Conservation (phyloP, 768 basidiomycete species). For the Phlegmacium glaucopus region DNA sequence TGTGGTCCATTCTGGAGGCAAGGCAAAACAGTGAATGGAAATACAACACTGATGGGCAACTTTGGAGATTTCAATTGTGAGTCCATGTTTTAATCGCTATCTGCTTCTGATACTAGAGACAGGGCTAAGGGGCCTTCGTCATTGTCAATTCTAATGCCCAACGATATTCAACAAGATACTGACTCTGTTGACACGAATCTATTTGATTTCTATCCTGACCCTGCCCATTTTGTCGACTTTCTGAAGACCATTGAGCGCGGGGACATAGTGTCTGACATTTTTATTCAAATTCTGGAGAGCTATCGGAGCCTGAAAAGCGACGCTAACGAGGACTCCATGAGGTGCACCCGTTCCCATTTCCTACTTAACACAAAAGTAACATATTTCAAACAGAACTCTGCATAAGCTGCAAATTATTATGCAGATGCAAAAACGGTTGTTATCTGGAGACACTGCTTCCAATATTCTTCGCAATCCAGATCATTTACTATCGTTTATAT, state of each 20-base stretch:
- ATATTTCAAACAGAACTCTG: conserved; percentile 45
- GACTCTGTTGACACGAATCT: conserved; percentile 50
- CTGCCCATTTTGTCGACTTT: conserved; percentile 62
- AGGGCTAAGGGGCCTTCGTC: conserved; percentile 23
- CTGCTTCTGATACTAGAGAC: background rate
- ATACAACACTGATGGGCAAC: conserved; percentile 50
- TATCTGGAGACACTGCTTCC: conserved; percentile 52
- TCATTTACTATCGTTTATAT: conserved; percentile 80
- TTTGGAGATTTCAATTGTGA: conserved; percentile 36
- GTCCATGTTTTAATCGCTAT: background rate
- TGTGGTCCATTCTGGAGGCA: conserved; percentile 57
- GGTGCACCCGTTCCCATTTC: conserved; percentile 31
- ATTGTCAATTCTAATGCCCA: conserved; percentile 49
- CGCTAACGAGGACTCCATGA: conserved; percentile 45
- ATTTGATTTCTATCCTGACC: conserved; percentile 73
- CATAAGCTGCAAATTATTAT: conserved; percentile 78
- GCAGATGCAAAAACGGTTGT: conserved; percentile 71
- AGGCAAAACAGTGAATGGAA: conserved; percentile 53
- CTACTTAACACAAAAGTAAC: background rate
- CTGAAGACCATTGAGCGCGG: conserved; percentile 61
- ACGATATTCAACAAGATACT: conserved; percentile 35
- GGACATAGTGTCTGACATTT: conserved; percentile 71
- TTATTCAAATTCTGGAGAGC: conserved; percentile 68
- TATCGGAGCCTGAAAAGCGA: conserved; percentile 49
- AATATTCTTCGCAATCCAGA: conserved; percentile 62